Evolutionary conservation across 108 stramenopile genomes (phyloP), one percentile per base, ranked within the genome.

Genomic region (Nitzschia sp.): DNA sequence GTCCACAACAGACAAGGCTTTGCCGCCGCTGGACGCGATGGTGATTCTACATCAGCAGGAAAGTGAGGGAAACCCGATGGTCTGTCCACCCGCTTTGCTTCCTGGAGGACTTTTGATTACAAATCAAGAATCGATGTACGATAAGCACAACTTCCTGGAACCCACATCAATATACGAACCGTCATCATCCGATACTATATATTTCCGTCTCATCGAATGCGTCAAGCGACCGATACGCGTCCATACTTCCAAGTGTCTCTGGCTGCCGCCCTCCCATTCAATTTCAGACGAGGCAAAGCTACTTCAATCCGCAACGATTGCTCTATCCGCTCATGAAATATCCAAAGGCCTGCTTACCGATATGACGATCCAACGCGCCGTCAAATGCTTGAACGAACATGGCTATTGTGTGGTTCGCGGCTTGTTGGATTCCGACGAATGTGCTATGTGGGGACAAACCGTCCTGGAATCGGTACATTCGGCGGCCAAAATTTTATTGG

Each of bases 351-450:
- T 15, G 19, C 53, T 93, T 33, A 75, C 85, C 0, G 71, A 73
- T 17, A 52, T 59, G 33, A 65, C 83, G 26, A 62, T 86, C 15
- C 21, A 63, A 34, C 38, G 58, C 25, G 91, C 88, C n/a, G 72
- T 79, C 0, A 13, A 55, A 11, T 70, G 57, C 27, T 63, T 93
- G 45, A 59, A 64, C 36, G 55, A 71, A 3, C 69, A 85, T 57
- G 91, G 91, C 13, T 80, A 89, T 52, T 85, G 86, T 30, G 60
- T 93, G 2, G 63, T 93, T 33, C 74, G 62, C 45, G 62, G 74
- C 25, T 46, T 89, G 21, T 64, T 93, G 28, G 68, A 82, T 66
- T 68, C 76, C 1, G 52, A 69, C 17, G 73, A 84, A 58, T 83
- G 83, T 35, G 28, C 58, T 8, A 67, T 77, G 41, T 93, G 82